A percentile compares a stretch with the other conserved stretches of the same genome.
phyloP scores from a whole-genome alignment of 2,329 filamentous ascomycete species.

The Didymella pomorum region DNA sequence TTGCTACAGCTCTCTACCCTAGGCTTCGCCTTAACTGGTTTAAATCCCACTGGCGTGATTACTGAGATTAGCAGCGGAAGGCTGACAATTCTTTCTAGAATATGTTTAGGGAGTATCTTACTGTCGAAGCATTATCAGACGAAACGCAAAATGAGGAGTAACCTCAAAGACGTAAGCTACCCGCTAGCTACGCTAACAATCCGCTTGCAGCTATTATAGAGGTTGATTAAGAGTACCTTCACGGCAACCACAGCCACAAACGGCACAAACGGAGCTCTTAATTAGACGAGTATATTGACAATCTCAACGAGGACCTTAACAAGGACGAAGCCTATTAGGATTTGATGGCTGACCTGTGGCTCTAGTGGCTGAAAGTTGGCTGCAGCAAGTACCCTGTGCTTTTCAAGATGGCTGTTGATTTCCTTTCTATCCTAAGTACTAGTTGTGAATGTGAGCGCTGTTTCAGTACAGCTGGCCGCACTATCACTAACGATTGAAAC shows the following conservation, averaged over 20 bases:
- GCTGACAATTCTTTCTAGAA: neutral
- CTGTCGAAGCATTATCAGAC: neutral
- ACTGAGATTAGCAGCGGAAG: neutral
- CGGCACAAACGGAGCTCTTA: neutral
- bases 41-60: neutral
- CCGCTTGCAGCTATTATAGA: constrained; percentile 1
- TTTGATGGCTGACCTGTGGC: too few species aligned
- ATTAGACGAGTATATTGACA: constrained; percentile 9
- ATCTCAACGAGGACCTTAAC: too few species aligned
- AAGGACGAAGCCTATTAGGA: too few species aligned
- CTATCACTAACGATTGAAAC: too few species aligned
- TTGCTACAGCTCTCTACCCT: constrained; percentile 17
- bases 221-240: neutral
- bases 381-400: too few species aligned
- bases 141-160: neutral
- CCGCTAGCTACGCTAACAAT: neutral
- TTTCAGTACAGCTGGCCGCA: too few species aligned
- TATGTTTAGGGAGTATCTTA: neutral
- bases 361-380: too few species aligned
- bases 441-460: too few species aligned
- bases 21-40: constrained; percentile 17
- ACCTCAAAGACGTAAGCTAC: neutral
- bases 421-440: too few species aligned
- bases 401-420: too few species aligned
- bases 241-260: neutral